Percentiles rank a stretch among this genome's conserved stretches.
phyloP scores from a whole-genome alignment of 208 protist genomes.

The Leishmania tarentolae region DNA sequence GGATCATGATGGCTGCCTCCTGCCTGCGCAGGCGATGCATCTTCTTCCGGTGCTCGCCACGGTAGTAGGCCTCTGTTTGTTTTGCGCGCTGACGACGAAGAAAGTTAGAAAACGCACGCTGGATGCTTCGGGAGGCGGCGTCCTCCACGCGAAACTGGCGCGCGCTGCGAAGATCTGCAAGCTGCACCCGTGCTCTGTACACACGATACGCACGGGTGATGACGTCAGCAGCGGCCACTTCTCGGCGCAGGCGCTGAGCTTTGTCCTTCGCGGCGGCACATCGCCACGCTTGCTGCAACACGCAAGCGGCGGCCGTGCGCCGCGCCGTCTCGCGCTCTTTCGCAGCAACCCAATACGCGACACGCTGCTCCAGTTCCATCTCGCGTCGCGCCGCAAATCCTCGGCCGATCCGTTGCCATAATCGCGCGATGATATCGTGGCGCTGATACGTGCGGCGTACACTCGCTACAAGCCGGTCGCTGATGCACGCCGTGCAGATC shows the following conservation, averaged over 20 bases:
- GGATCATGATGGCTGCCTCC: slow-evolving; percentile 73
- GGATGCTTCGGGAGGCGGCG: slow-evolving; percentile 55
- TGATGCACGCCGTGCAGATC: slow-evolving; percentile 41
- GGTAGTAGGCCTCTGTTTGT: slow-evolving; percentile 72
- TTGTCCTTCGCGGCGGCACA: slow-evolving; percentile 63
- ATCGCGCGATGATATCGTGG: slow-evolving; percentile 39
- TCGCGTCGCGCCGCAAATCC: slow-evolving; percentile 50
- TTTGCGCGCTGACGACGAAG: slow-evolving; percentile 37
- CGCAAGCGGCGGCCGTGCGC: slow-evolving; percentile 48
- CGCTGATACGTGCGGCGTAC: slow-evolving; percentile 51
- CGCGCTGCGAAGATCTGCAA: slow-evolving; percentile 46
- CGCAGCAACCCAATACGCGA: slow-evolving; percentile 24
- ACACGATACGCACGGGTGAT: slow-evolving; percentile 61
- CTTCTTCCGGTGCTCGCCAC: slow-evolving; percentile 53
- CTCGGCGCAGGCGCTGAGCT: slow-evolving; percentile 56
- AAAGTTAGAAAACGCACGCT: slow-evolving; percentile 49
- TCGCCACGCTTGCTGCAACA: slow-evolving; percentile 85
- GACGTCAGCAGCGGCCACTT: slow-evolving; percentile 43
- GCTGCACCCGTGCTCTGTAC: slow-evolving; percentile 51
- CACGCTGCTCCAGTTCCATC: slow-evolving; percentile 40
- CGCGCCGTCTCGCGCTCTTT: slow-evolving; percentile 34
- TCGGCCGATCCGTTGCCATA: slow-evolving; percentile 64
- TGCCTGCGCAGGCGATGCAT: slow-evolving; percentile 49
- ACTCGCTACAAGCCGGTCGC: slow-evolving; percentile 49
- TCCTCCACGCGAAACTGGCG: slow-evolving; percentile 33